phyloP scores from a whole-genome alignment of 208 protist genomes.

The Crithidia bombi region DNA sequence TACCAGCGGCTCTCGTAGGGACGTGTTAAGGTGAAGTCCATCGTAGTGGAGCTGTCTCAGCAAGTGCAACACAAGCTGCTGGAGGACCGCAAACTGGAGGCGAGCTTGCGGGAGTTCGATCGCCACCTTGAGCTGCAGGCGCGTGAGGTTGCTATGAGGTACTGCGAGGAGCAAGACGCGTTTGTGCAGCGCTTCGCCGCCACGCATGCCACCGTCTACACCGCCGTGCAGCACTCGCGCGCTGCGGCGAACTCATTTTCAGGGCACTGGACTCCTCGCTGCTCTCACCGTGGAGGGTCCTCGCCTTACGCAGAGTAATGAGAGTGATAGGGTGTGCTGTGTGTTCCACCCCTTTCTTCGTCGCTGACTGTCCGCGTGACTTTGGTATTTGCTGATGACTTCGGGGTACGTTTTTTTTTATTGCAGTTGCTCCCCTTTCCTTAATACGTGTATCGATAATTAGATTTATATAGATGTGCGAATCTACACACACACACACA shows the following conservation, averaged over 20 bases:
- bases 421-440: no score
- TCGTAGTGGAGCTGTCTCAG: conserved; percentile 70
- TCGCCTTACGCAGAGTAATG: not conserved
- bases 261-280: conserved; percentile 4
- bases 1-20: conserved; percentile 62
- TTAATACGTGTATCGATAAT: no score
- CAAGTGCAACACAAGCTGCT: conserved; percentile 78
- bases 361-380: no score
- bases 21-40: conserved; percentile 58
- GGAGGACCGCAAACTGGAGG: conserved; percentile 77
- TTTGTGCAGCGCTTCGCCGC: conserved; percentile 78
- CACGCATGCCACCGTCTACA: conserved; percentile 62
- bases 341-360: no score
- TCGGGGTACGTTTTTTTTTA: no score
- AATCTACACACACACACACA: no score
- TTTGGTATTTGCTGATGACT: no score
- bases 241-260: not conserved
- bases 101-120: conserved; percentile 70
- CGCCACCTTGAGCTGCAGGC: conserved; percentile 78
- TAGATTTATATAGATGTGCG: no score
- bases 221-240: conserved; percentile 43
- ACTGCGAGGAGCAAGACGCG: conserved; percentile 75
- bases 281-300: not conserved
- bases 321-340: conserved; percentile 5
- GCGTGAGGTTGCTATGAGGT: conserved; percentile 83